These are phyloP conservation scores for Sporothrix phasma DNA, from an alignment of 2,329 filamentous ascomycete genomes.

Conservation along the genomic window DNA sequence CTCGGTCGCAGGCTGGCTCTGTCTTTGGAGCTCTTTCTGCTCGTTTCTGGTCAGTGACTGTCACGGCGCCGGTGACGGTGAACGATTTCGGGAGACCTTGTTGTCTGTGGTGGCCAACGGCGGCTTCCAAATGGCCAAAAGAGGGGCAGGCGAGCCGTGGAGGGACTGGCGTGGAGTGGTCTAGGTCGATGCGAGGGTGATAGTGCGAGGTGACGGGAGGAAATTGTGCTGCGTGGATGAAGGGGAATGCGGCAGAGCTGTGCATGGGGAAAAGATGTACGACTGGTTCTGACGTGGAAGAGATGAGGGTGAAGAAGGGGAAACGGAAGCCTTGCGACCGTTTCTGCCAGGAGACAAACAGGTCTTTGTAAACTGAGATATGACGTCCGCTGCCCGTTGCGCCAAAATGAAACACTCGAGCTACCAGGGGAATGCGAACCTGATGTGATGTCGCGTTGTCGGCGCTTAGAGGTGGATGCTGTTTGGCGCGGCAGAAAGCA, in stretches of 20 bases:
- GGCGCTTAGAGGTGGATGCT: slow-evolving; percentile 17
- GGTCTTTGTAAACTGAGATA: not conserved
- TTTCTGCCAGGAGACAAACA: not conserved
- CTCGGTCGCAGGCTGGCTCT: not conserved
- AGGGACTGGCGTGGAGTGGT: not conserved
- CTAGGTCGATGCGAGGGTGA: not conserved
- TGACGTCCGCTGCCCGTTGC: slow-evolving; percentile 8
- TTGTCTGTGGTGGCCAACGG: not conserved
- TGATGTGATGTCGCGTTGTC: not conserved
- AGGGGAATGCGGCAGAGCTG: not conserved
- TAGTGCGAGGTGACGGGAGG: not conserved
- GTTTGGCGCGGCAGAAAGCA: slow-evolving; percentile 17
- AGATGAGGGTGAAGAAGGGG: not conserved
- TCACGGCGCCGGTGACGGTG: not conserved
- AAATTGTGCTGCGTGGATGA: not conserved
- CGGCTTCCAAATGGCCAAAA: not conserved
- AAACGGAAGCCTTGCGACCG: not conserved
- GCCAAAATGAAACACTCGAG: slow-evolving; percentile 11
- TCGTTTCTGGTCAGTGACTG: not conserved
- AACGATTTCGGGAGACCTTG: not conserved
- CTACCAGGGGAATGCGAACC: not conserved
- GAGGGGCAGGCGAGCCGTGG: not conserved
- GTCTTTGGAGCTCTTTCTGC: not conserved
- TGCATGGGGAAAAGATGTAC: not conserved
- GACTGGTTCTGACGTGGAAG: not conserved